Base-by-base conservation (phyloP, 306 rosid genomes). In the Oxytropis ochrocephala region DNA sequence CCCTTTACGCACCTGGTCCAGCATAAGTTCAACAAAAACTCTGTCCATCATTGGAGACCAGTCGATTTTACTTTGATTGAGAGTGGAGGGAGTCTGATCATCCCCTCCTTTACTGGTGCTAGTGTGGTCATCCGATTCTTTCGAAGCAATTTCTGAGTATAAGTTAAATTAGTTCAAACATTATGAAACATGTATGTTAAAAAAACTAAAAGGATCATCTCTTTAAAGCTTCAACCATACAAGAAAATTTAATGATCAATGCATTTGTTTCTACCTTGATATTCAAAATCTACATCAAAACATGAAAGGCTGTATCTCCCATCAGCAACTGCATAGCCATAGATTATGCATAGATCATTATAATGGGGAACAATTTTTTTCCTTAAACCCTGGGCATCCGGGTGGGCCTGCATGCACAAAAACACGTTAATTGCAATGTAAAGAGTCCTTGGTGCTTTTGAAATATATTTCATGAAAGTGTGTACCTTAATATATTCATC, bases 271-370 rank as follows among this genome's bases (percentile, higher is more conserved):
- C 60, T 59, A 79, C 82, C 82, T 59, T 67, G 79, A 21, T 62
- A 41, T 73, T 79, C 79, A 67, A 73, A 79, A 53, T 57, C 67
- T 21, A 67, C 79, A 55, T 79, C 87, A 12, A 82, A 82, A 72
- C 85, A 85, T 21, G 89, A 85, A 82, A 85, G 85, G 68, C 87
- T 82, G 59, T 80, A 82, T 82, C 89, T 85, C 71, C 89, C 89
- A 71, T 85, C 89, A 39, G 89, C 89, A 74, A 85, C 61, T 62
- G 89, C 59, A 69, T 85, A 81, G 57, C 85, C 87, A 77, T 70
- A 85, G 54, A 85, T 75, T 71, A 74, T 82, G 83, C 85, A 80
- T 78, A 85, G 52, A 67, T 82, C 83, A 21, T 77, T 52, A 72
- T 82, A 82, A 67, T 73, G 32, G 24, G 83, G 81, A 75, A 75